These are phyloP conservation scores for Paramarasmius palmivorus DNA, from an alignment of 1,284 basidiomycete genomes.

Conservation along the genomic window DNA sequence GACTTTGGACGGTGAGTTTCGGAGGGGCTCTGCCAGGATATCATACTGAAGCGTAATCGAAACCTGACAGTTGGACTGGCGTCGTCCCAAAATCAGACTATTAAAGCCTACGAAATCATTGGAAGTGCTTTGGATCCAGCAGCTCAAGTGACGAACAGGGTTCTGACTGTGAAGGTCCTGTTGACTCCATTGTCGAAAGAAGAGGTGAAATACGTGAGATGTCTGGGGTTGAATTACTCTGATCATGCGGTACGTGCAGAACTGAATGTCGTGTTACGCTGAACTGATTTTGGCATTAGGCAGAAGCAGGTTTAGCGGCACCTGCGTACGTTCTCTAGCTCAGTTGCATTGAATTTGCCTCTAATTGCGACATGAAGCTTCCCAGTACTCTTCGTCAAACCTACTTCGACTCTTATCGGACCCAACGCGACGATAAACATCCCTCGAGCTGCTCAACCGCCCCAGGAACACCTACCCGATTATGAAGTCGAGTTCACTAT, in stretches of 20 bases:
- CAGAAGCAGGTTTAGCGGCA: slow-evolving; percentile 61
- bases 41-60: not conserved
- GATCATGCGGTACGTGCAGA: slow-evolving; percentile 67
- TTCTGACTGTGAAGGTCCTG: slow-evolving; percentile 70
- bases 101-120: slow-evolving; percentile 69
- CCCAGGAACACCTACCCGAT: slow-evolving; percentile 74
- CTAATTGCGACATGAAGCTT: slow-evolving; percentile 36
- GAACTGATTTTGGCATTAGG: slow-evolving; percentile 36
- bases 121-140: slow-evolving; percentile 66
- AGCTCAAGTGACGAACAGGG: slow-evolving; percentile 59
- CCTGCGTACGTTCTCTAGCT: slow-evolving; percentile 50
- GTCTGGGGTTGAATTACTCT: slow-evolving; percentile 79
- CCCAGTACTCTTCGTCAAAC: slow-evolving; percentile 83
- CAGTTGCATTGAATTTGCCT: not conserved
- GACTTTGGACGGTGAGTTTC: slow-evolving; percentile 56
- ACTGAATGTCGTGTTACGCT: not conserved
- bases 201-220: slow-evolving; percentile 70
- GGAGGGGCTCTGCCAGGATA: not conserved
- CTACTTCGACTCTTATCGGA: slow-evolving; percentile 68
- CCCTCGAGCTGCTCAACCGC: slow-evolving; percentile 68
- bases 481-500: slow-evolving; percentile 90
- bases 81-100: slow-evolving; percentile 46
- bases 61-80: slow-evolving; percentile 63
- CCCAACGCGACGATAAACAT: slow-evolving; percentile 69
- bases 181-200: slow-evolving; percentile 69